phyloP scores from a whole-genome alignment of 1,284 basidiomycete species.

The Rhodotorula sp. region DNA sequence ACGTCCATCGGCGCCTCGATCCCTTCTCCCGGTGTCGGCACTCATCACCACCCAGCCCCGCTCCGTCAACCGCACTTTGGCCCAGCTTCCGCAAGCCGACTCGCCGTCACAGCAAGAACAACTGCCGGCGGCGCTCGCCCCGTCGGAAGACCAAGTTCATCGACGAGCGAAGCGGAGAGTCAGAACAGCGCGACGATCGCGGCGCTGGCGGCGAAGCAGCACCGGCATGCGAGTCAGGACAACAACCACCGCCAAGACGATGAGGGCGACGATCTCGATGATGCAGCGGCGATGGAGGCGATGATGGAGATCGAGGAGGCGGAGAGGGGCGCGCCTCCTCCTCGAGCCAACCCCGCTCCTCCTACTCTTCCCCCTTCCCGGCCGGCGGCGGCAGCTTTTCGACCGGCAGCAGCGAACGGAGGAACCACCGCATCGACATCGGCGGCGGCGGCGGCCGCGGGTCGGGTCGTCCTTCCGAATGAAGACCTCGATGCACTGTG shows the following conservation, averaged over 20 bases:
- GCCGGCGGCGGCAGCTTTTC: too few species aligned
- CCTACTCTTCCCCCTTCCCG: not conserved
- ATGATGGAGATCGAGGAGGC: too few species aligned
- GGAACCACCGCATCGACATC: not conserved
- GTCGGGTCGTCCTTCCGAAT: not conserved
- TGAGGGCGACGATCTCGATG: not conserved
- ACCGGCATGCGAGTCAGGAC: not conserved
- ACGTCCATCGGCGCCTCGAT: not conserved
- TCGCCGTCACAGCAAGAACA: not conserved
- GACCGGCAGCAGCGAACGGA: too few species aligned
- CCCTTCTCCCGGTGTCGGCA: not conserved
- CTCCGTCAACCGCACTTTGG: not conserved
- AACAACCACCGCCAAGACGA: not conserved
- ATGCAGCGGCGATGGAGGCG: not conserved
- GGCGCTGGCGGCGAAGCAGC: conserved; percentile 2
- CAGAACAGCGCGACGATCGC: conserved; percentile 23
- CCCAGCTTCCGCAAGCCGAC: not conserved
- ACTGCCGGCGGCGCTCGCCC: not conserved
- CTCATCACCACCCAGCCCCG: not conserved
- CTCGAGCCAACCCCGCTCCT: too few species aligned
- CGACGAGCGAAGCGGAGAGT: conserved; percentile 15
- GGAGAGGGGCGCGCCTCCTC: too few species aligned
- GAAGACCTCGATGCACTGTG: not conserved
- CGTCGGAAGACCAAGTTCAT: conserved; percentile 1
- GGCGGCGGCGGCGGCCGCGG: not conserved